These are phyloP conservation scores for Cladorrhinum sp. DNA, from an alignment of 2,329 filamentous ascomycete species.

Conservation along the genomic window DNA sequence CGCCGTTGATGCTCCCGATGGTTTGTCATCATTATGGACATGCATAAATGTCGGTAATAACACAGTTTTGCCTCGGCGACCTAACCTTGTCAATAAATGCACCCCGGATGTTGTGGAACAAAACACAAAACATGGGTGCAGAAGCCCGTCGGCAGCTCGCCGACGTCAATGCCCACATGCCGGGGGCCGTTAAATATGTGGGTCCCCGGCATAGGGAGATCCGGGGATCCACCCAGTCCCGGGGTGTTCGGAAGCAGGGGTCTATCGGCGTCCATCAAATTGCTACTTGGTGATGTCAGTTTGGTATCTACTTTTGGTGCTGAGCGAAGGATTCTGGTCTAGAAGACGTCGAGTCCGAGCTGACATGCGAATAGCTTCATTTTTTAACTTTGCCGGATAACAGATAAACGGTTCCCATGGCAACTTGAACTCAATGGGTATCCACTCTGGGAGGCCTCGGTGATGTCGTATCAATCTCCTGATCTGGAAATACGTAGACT, in stretches of 20 bases:
- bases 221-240: neutral
- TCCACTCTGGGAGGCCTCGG: no score
- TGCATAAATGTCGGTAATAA: constrained; percentile 6
- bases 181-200: neutral
- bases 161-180: neutral
- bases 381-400: no score
- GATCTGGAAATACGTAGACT: no score
- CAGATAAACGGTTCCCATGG: no score
- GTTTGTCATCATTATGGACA: neutral
- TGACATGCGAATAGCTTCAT: neutral
- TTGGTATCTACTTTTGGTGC: no score
- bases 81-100: neutral
- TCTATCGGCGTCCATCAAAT: constrained; percentile 1
- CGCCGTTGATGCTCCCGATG: neutral
- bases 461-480: no score
- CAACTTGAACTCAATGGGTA: no score
- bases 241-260: neutral
- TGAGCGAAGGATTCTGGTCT: no score
- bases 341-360: no score
- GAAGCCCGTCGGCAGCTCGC: constrained; percentile 1
- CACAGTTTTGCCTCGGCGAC: neutral
- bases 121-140: neutral
- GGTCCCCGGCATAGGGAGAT: neutral
- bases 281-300: neutral
- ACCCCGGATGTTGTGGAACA: neutral